Evolutionary conservation across 306 rosid genomes (phyloP), one percentile per base, ranked within the genome.

Genomic region (Dryas drummondii): DNA sequence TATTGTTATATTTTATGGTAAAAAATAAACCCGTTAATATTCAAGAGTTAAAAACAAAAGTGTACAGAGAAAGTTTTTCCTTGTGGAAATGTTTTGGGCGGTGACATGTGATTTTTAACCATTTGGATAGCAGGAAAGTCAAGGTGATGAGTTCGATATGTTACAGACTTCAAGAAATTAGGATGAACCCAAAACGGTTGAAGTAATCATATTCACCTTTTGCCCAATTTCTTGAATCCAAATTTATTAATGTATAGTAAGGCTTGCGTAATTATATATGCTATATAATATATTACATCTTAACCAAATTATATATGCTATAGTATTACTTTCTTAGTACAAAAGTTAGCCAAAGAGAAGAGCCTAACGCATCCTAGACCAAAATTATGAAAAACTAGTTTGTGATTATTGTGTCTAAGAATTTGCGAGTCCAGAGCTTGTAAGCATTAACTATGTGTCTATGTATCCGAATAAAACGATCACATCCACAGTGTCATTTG

Each of bases 201-300:
- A 9, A 44, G 70, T 17, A 65, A 65, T 65, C 70, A 44, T 65
- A 44, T 45, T 51, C 0, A 65, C 70, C 70, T 65, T 65, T 65
- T 65, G 52, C 70, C 17, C 37, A 51, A 42, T 65, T 65, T 65
- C 70, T 16, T 65, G 52, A 65, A 65, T 17, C 8, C 37, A 32
- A 32, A 32, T 32, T 32, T 32, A 32, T 32, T 44, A 17, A 17
- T 48, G 53, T 44, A 42, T 2, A 32, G 2, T 32, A 32, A 32
- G 37, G 2, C 37, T 32, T 32, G 37, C 37, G 37, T 32, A 32
- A 32, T 32, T 32, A 32, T 32, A 32, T 32, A 32, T 32, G 37
- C 37, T 32, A 32, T 32, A 32, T 22, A 22, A 22, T 22, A 22
- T 22, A 22, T 22, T 22, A 0, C 22, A 22, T 22, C 22, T 22